Evolutionary conservation across 371 early-diverging fungal genomes (phyloP), one percentile per base, ranked within the genome.

Genomic region (Apophysomyces elegans): DNA sequence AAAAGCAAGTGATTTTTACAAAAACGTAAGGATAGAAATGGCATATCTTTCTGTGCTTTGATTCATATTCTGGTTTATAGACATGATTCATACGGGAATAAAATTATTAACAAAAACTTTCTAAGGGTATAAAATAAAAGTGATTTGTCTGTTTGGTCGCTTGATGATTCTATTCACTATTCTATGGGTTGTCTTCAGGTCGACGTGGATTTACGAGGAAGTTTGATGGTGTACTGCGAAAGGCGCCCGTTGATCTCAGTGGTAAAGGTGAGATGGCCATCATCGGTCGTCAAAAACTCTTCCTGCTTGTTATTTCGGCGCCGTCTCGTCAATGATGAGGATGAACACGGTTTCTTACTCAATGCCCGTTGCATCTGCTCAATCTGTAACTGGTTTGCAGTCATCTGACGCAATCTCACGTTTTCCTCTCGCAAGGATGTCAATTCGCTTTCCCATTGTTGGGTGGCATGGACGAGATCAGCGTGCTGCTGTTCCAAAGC

Each of bases 221-320:
- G 58, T 54, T 75, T 77, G 16, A 80, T 70, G 0, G 76, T 68
- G 50, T 75, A 80, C 38, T 65, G 75, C 5, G 76, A 75, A 16
- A 72, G 54, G 54, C 68, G 72, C 4, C 80, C 80, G 43, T 80
- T 74, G 41, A 80, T 77, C 61, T 75, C 69, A 7, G 80, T 77
- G 7, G 77, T 77, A 56, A 80, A 77, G 37, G 74, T 75, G 54
- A 80, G 62, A 43, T 70, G 75, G 5, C 77, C 80, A 58, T 75
- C 71, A 26, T 75, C 68, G 5, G 75, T 71, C 32, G 32, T 26
- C 21, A 69, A 63, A 63, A 71, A 73, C 7, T 70, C 39, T 32
- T 46, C 16, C 43, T 32, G 26, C 18, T 57, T 35, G 36, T 58
- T 13, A 12, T 57, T 60, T 32, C 26, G 36, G 21, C 58, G 43